These are phyloP conservation scores for Bipolaris sorokiniana DNA, from an alignment of 2,329 filamentous ascomycete genomes.

Conservation along the genomic window DNA sequence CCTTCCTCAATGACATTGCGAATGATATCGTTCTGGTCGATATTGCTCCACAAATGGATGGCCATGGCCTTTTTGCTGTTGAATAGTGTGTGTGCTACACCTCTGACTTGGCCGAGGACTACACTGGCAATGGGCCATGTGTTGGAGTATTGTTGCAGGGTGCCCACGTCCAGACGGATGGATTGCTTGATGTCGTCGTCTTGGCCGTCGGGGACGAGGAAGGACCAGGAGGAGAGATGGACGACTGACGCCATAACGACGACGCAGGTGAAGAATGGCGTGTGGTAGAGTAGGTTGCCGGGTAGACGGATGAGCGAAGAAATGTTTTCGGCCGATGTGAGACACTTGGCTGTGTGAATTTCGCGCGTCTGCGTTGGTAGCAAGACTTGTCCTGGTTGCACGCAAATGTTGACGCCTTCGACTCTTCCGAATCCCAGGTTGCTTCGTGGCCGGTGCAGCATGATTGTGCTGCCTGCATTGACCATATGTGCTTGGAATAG, in stretches of 20 bases:
- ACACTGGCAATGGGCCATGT: conserved; percentile 76
- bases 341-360: conserved; percentile 78
- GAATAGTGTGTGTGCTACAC: conserved; percentile 77
- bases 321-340: conserved; percentile 78
- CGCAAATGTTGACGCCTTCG: conserved; percentile 64
- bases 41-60: conserved; percentile 49
- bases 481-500: conserved; percentile 93
- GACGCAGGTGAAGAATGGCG: conserved; percentile 50
- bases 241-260: conserved; percentile 50
- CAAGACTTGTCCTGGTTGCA: conserved; percentile 60
- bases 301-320: conserved; percentile 77
- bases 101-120: conserved; percentile 75
- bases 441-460: conserved; percentile 53
- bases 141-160: conserved; percentile 69
- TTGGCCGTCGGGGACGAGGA: conserved; percentile 56
- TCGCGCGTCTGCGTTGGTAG: conserved; percentile 61
- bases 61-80: conserved; percentile 50
- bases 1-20: conserved; percentile 45
- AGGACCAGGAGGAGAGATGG: conserved; percentile 72
- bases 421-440: conserved; percentile 47
- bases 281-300: conserved; percentile 73
- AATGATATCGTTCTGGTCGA: conserved; percentile 45
- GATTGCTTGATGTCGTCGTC: conserved; percentile 74
- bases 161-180: conserved; percentile 79
- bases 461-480: conserved; percentile 49